Evolutionary conservation across 257 asterid genomes (phyloP).

Genomic region (Coffea canephora): DNA sequence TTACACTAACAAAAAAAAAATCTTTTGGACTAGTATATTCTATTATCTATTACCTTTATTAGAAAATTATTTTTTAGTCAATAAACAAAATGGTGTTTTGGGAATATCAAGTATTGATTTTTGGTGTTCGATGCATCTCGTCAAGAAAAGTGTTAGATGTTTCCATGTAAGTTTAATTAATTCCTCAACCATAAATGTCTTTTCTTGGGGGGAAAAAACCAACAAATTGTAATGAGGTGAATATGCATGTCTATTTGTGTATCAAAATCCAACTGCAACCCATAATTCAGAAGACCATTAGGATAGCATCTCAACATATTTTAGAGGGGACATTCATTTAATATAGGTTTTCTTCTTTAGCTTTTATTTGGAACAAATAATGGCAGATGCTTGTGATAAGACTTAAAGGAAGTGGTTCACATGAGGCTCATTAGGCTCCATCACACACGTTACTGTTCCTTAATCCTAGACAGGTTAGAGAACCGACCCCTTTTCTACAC

Average conservation of each 20-base stretch:
- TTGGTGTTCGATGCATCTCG: background rate
- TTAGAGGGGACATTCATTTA: background rate
- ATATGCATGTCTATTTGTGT: background rate
- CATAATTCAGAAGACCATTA: background rate
- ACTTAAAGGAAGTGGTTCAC: background rate
- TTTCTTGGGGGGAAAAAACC: no score
- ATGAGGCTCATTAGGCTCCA: background rate
- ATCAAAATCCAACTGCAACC: background rate
- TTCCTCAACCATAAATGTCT: background rate
- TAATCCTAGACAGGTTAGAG: background rate
- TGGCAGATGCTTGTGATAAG: conserved; percentile 4
- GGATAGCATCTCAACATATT: background rate
- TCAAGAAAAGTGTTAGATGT: no score
- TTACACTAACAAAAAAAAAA: no score
- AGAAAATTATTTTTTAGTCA: no score
- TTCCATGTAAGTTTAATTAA: no score
- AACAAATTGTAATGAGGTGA: no score
- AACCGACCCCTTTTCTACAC: background rate
- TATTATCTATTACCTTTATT: no score
- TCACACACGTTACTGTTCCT: background rate
- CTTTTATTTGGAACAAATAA: background rate
- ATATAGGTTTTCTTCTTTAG: background rate
- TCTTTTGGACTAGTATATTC: no score
- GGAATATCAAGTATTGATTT: background rate
- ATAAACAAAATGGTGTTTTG: no score